Evolutionary conservation across 768 basidiomycete genomes (phyloP).

Genomic region (Rhodosporidiobolus odoratus): DNA sequence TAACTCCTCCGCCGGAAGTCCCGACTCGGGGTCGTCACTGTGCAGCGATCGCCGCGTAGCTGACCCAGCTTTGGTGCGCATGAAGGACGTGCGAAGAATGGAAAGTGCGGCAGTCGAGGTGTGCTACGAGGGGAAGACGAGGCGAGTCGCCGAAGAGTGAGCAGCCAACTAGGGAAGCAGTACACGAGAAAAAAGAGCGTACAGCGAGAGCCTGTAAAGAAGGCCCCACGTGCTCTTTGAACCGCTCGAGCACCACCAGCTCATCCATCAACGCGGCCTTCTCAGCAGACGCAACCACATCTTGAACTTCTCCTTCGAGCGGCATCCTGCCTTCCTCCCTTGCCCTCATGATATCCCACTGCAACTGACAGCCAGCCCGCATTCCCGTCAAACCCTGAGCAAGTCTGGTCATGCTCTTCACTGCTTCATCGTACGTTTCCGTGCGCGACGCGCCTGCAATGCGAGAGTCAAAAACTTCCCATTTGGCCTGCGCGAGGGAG

Average conservation of each 20-base stretch:
- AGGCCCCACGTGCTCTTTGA: constrained; percentile 28
- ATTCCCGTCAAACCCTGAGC: constrained; percentile 92
- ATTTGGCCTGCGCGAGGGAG: constrained; percentile 76
- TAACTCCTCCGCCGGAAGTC: constrained; percentile 25
- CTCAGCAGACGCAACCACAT: constrained; percentile 1
- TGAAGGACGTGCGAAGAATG: constrained; percentile 26
- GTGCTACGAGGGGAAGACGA: not conserved
- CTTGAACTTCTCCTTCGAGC: constrained; percentile 37
- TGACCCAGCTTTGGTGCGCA: not conserved
- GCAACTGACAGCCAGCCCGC: constrained; percentile 72
- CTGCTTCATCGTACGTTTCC: constrained; percentile 43
- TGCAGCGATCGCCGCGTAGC: not conserved
- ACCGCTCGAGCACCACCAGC: constrained; percentile 25
- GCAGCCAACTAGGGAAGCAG: accelerated
- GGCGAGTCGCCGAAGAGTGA: not conserved
- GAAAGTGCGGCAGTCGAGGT: constrained; percentile 16
- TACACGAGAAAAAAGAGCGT: not conserved
- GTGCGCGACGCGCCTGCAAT: constrained; percentile 40
- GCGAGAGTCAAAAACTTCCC: constrained; percentile 56
- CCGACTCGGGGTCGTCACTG: constrained; percentile 9
- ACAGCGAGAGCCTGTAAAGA: constrained; percentile 17
- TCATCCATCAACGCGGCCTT: constrained; percentile 8
- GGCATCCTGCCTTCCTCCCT: constrained; percentile 37
- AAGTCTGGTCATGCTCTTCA: constrained; percentile 76
- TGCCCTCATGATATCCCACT: constrained; percentile 72